phyloP scores from a whole-genome alignment of 768 basidiomycete genomes.

The Auriscalpium orientale region DNA sequence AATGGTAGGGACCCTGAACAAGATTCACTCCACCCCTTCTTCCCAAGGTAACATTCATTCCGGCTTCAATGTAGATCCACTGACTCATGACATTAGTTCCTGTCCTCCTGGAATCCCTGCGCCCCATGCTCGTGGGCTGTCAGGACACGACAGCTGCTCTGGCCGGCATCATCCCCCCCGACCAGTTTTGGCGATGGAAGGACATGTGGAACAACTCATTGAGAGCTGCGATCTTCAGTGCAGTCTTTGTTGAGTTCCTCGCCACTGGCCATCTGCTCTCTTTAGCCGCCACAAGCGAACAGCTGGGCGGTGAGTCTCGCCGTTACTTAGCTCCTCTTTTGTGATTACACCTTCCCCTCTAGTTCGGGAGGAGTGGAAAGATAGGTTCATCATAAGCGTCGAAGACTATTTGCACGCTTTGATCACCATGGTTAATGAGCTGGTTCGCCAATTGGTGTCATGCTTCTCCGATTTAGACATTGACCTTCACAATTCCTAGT shows the following conservation, averaged over 20 bases:
- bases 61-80: neutral
- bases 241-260: constrained; percentile 60
- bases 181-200: constrained; percentile 81
- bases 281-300: constrained; percentile 39
- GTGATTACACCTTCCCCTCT: neutral
- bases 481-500: constrained; percentile 32
- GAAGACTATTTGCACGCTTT: constrained; percentile 80
- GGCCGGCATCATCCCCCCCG: constrained; percentile 53
- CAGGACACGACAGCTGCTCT: constrained; percentile 41
- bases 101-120: constrained; percentile 47
- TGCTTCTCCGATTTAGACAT: neutral
- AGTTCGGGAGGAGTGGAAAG: constrained; percentile 68
- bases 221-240: constrained; percentile 58
- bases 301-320: constrained; percentile 56
- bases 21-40: constrained; percentile 67
- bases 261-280: constrained; percentile 51
- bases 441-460: constrained; percentile 37
- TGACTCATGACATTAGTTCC: constrained; percentile 39
- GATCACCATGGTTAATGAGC: constrained; percentile 70
- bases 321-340: neutral
- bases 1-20: constrained; percentile 71
- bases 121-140: constrained; percentile 49
- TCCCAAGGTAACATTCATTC: constrained; percentile 40
- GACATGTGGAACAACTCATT: constrained; percentile 75
- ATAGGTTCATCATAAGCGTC: constrained; percentile 50